Conservation (phyloP, 2,329 filamentous ascomycete species). For the Colletotrichum falcatum region DNA sequence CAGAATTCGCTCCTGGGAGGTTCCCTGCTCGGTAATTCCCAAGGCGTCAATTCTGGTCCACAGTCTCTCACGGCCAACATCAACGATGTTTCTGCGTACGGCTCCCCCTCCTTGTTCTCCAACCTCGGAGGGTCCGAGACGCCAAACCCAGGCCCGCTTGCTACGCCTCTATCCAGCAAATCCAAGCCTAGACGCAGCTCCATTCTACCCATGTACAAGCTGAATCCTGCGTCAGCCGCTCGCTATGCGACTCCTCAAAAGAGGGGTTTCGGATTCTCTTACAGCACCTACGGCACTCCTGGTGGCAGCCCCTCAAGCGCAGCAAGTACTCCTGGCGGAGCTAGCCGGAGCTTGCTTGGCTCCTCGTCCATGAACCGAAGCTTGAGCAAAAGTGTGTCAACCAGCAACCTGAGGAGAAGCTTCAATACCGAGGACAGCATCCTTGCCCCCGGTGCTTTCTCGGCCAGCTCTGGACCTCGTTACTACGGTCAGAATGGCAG, state of each 20-base stretch:
- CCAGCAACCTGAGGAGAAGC: constrained; percentile 84
- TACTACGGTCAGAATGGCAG: constrained; percentile 76
- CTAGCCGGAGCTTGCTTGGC: constrained; percentile 73
- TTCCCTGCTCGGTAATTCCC: constrained; percentile 71
- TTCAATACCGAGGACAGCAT: constrained; percentile 89
- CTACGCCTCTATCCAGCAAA: constrained; percentile 85
- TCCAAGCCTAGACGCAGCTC: constrained; percentile 81
- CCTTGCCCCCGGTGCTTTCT: constrained; percentile 86
- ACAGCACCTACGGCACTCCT: constrained; percentile 90
- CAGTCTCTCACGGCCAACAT: constrained; percentile 79
- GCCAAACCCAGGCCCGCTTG: constrained; percentile 86
- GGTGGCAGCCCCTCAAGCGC: constrained; percentile 74
- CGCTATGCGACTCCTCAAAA: constrained; percentile 87
- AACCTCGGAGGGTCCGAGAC: constrained; percentile 73
- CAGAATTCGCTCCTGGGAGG: constrained; percentile 55
- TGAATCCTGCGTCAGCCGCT: constrained; percentile 83
- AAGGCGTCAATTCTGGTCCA: constrained; percentile 61
- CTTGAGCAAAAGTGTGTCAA: constrained; percentile 88
- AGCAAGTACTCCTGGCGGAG: constrained; percentile 75
- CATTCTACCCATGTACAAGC: constrained; percentile 86
- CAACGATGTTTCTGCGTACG: constrained; percentile 88
- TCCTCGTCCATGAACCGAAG: constrained; percentile 75
- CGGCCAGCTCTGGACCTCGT: constrained; percentile 72
- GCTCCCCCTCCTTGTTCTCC: constrained; percentile 86
- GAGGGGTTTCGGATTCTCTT: constrained; percentile 90